Percentiles rank a stretch among this genome's conserved stretches.
These are phyloP conservation scores for Postia placenta DNA, from an alignment of 768 basidiomycete species.

Conservation along the genomic window DNA sequence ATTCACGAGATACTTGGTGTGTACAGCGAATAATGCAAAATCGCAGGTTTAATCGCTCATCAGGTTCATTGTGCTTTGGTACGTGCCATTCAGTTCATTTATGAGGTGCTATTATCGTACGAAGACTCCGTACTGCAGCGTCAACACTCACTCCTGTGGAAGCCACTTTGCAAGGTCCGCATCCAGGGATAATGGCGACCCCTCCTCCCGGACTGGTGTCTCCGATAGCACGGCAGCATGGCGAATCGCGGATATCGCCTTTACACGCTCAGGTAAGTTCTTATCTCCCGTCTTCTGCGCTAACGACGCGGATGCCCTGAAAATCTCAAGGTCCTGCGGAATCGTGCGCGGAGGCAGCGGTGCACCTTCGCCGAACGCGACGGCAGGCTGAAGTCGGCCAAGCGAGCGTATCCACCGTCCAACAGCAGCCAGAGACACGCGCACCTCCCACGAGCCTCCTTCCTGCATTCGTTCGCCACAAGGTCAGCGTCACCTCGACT, in stretches of 20 bases:
- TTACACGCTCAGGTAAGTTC: not conserved
- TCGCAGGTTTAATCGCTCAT: too few species aligned
- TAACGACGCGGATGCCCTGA: not conserved
- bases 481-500: too few species aligned
- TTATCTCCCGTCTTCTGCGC: not conserved
- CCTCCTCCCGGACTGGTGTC: constrained; percentile 37
- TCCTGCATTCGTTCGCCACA: constrained; percentile 30
- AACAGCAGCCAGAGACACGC: constrained; percentile 51
- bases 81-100: not conserved
- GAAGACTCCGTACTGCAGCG: not conserved
- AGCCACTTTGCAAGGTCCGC: constrained; percentile 27
- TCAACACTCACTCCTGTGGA: not conserved
- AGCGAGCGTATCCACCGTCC: constrained; percentile 53
- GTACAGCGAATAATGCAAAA: not conserved
- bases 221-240: constrained; percentile 39
- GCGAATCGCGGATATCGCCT: constrained; percentile 33
- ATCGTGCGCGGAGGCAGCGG: constrained; percentile 32
- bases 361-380: constrained; percentile 34
- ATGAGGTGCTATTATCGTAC: too few species aligned
- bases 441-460: constrained; percentile 56
- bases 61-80: too few species aligned
- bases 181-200: constrained; percentile 29
- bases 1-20: too few species aligned
- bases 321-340: constrained; percentile 34
- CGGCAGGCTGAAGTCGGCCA: constrained; percentile 35